Conservation (phyloP, 2,329 filamentous ascomycete genomes). For the Leptoxyphium fumago region DNA sequence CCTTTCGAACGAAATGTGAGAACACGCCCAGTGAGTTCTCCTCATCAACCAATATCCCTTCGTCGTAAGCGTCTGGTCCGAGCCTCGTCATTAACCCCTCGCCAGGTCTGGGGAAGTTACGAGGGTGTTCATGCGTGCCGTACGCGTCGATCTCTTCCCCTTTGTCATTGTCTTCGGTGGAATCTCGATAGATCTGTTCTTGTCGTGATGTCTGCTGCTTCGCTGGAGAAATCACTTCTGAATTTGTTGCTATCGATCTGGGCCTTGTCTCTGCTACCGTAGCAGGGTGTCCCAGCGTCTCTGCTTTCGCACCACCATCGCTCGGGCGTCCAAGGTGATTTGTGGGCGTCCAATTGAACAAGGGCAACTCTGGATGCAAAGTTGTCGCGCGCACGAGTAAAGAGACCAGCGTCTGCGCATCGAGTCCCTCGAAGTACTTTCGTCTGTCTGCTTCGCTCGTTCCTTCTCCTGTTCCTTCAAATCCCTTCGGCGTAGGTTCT, state of each 20-base stretch:
- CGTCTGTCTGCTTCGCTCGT: neutral
- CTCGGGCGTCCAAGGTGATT: too few relatives aligned
- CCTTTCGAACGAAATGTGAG: constrained; percentile 27
- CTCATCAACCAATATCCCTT: constrained; percentile 48
- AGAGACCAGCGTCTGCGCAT: neutral
- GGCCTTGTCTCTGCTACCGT: too few relatives aligned
- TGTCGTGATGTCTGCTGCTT: too few relatives aligned
- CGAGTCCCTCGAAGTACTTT: neutral
- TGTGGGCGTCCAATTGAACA: constrained; percentile 7
- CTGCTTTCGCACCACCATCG: too few relatives aligned
- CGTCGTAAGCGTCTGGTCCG: constrained; percentile 41
- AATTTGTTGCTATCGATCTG: too few relatives aligned
- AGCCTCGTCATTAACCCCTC: constrained; percentile 42
- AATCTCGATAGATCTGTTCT: constrained; percentile 4
- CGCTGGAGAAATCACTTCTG: too few relatives aligned
- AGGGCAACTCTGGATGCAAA: constrained; percentile 3
- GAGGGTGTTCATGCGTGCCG: constrained; percentile 34
- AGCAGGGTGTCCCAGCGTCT: too few relatives aligned
- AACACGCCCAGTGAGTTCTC: constrained; percentile 38
- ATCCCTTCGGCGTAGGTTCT: constrained; percentile 8
- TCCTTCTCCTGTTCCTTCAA: neutral
- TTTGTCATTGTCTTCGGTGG: constrained; percentile 28
- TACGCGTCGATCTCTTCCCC: constrained; percentile 30
- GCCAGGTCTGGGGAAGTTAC: constrained; percentile 48
- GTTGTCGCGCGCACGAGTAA: constrained; percentile 4